Percentiles rank a stretch among this genome's conserved stretches.
Evolutionary conservation across 2,329 filamentous ascomycete genomes (phyloP).

Genomic region (Aspergillus carbonarius): DNA sequence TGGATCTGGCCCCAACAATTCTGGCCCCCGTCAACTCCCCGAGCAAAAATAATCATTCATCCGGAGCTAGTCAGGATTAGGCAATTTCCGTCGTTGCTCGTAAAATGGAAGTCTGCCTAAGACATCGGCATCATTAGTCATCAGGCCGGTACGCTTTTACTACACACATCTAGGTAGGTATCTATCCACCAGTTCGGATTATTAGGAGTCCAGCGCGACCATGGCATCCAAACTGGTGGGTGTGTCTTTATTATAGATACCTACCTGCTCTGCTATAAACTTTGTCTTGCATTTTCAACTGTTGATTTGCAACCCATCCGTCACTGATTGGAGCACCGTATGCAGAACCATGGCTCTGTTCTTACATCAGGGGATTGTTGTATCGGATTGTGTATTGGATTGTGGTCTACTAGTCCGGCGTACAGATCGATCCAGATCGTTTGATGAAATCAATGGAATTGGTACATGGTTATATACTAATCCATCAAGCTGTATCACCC

Average conservation of each 20-base stretch:
- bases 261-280: too few species aligned
- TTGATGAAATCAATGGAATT: too few species aligned
- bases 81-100: neutral
- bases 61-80: neutral
- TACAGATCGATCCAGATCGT: too few species aligned
- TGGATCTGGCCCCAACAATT: neutral
- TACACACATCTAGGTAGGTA: too few species aligned
- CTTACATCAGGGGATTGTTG: neutral
- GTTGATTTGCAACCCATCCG: neutral
- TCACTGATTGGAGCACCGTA: neutral
- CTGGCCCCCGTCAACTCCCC: slow-evolving; percentile 3
- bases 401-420: too few species aligned
- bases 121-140: neutral
- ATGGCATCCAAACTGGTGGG: neutral
- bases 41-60: neutral
- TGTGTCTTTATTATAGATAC: too few species aligned
- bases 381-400: too few species aligned
- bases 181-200: too few species aligned
- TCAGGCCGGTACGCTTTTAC: neutral
- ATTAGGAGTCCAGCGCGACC: too few species aligned
- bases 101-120: neutral
- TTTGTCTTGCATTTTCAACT: neutral
- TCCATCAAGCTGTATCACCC: too few species aligned
- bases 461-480: too few species aligned
- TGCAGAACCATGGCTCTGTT: neutral